Base-by-base conservation (phyloP, 768 basidiomycete species). In the Serendipita sp. region DNA sequence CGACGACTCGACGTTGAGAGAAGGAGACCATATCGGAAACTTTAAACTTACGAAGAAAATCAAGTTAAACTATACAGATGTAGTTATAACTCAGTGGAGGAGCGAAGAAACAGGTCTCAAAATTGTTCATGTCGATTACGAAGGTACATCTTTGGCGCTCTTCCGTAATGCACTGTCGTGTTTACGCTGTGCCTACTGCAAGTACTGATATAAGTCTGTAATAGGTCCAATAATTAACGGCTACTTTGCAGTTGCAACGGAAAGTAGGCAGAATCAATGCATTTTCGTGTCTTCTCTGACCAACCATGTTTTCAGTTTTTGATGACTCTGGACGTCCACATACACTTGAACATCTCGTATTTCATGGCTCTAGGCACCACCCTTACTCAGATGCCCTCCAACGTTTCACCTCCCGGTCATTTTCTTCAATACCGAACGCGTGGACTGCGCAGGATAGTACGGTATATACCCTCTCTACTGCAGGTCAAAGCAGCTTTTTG, bases 371-470 rank as follows among this genome's bases (percentile, higher is more conserved):
- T 0, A 85, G 95, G 70, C 85, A 88, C 69, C 98, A 92, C 71
- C 94, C 95, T 0, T 91, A 90, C 79, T 97, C 74, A 36, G 69
- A 73, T 64, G 68, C 75, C 65, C 2, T 77, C 75, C 55, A 60
- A 18, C 18, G 55, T n/a, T 29, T 60, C 16, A 34, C 55, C 10
- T 27, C 36, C 13, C 55, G 55, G 4, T 60, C 55, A 4, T 60
- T 60, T 34, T 23, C 55, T 27, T 16, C 55, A n/a, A 60, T 29
- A 10, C 55, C 55, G 11, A 96, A 97, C 72, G 95, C 95, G 1
- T 99, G 94, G 95, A 98, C 96, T 2, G 95, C 89, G 70, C 93
- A 82, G 48, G 91, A 92, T 70, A 87, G 95, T 70, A 96, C 94
- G 50, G 91, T 91, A 8, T 99, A 97, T 72, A 98, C 96, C 6